These are phyloP conservation scores for Plasmodium blacklocki DNA, from an alignment of 169 alveolate species.

Conservation along the genomic window DNA sequence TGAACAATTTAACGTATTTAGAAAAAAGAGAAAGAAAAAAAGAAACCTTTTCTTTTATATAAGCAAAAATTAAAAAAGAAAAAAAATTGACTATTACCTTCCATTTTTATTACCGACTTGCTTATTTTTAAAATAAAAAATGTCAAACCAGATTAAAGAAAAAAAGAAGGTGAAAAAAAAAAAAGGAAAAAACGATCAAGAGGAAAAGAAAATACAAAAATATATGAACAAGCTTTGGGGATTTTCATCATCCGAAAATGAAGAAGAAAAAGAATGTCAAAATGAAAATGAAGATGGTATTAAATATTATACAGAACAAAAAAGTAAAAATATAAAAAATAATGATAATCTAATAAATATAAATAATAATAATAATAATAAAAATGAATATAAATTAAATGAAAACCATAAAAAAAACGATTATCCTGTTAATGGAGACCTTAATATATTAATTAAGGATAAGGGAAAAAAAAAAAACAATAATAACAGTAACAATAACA, in stretches of 20 bases:
- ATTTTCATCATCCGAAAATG: conserved; percentile 5
- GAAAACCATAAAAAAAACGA: not conserved
- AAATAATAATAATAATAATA: not conserved
- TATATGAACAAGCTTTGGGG: conserved; percentile 66
- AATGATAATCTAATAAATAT: not conserved
- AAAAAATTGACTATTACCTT: not conserved
- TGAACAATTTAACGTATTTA: too few species aligned
- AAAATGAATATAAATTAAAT: not conserved
- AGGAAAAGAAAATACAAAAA: conserved; percentile 8
- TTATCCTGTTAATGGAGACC: not conserved
- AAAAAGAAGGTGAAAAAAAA: not conserved
- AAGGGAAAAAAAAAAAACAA: not conserved
- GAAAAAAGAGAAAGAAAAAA: too few species aligned
- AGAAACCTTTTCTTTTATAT: not conserved
- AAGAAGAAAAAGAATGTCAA: not conserved
- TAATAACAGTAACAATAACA: not conserved
- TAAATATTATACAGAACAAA: not conserved
- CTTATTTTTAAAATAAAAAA: not conserved
- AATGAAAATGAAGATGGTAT: not conserved
- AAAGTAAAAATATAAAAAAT: not conserved
- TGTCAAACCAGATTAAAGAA: not conserved
- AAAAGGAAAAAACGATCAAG: not conserved
- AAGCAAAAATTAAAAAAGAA: not conserved
- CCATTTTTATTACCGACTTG: not conserved
- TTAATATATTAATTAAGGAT: not conserved